Evolutionary conservation across 441 rosid species (phyloP).

Genomic region (Gossypium trilobum): DNA sequence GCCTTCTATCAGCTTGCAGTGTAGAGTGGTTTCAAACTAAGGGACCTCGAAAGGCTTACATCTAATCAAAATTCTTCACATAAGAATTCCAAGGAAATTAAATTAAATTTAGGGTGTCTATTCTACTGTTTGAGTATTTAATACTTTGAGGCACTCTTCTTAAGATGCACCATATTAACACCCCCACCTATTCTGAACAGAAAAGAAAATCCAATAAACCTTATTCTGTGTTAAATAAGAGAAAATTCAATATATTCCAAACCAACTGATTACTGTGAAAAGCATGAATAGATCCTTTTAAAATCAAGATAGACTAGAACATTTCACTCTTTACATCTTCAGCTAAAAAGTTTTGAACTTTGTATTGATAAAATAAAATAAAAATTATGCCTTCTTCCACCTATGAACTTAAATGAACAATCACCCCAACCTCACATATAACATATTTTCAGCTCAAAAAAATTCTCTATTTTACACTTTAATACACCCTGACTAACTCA

Average conservation of each 20-base stretch:
- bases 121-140: neutral
- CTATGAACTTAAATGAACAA: neutral
- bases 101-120: neutral
- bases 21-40: neutral
- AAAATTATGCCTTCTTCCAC: neutral
- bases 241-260: neutral
- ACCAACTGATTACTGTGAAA: neutral
- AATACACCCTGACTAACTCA: neutral
- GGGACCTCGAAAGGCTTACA: neutral
- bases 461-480: neutral
- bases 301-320: neutral
- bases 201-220: neutral
- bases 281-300: neutral
- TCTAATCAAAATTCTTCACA: neutral
- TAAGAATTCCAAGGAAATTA: neutral
- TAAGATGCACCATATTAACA: neutral
- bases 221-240: neutral
- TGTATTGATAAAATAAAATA: neutral
- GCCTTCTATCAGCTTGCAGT: conserved; percentile 2
- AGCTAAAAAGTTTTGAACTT: neutral
- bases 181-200: no score
- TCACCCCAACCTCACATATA: neutral
- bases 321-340: neutral
- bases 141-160: neutral
- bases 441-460: neutral